A percentile compares a stretch with the other conserved stretches of the same genome.
phyloP scores from a whole-genome alignment of 1,284 basidiomycete genomes.

The Ceratobasidium sp. region DNA sequence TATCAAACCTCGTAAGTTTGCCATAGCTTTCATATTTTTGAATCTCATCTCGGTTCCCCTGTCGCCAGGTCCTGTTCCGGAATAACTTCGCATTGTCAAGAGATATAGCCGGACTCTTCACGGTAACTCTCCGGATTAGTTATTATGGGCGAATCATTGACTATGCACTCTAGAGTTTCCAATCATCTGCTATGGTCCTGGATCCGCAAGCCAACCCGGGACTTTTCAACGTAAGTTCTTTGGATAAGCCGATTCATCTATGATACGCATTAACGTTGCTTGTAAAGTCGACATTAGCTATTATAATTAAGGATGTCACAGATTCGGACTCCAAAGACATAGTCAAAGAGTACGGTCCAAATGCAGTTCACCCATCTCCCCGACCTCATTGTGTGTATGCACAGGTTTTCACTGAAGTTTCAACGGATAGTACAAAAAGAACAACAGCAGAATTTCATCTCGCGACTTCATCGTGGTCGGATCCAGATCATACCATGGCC shows the following conservation, averaged over 20 bases:
- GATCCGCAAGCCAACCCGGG: slow-evolving; percentile 70
- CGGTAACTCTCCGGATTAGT: slow-evolving; percentile 14
- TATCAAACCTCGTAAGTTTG: slow-evolving; percentile 64
- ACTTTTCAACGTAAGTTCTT: slow-evolving; percentile 60
- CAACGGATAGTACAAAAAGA: slow-evolving; percentile 69
- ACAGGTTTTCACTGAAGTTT: slow-evolving; percentile 68
- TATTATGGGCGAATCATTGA: slow-evolving; percentile 48
- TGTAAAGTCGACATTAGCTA: slow-evolving; percentile 64
- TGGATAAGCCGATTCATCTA: background rate
- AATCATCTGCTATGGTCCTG: slow-evolving; percentile 69
- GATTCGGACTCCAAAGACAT: slow-evolving; percentile 70
- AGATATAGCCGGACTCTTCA: slow-evolving; percentile 66
- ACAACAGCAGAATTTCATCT: slow-evolving; percentile 72
- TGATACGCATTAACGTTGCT: too few relatives aligned
- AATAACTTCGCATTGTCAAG: slow-evolving; percentile 49
- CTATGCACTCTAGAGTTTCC: slow-evolving; percentile 67
- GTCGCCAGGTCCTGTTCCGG: slow-evolving; percentile 62
- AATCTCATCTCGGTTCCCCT: background rate
- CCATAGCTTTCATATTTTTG: background rate
- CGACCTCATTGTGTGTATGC: background rate
- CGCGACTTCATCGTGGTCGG: slow-evolving; percentile 66
- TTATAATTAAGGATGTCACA: slow-evolving; percentile 76
- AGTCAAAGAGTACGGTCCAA: slow-evolving; percentile 56
- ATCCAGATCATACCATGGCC: slow-evolving; percentile 74
- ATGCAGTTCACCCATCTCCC: background rate